Evolutionary conservation across 1,284 basidiomycete genomes (phyloP).

Genomic region (Rhodotorula sp.): DNA sequence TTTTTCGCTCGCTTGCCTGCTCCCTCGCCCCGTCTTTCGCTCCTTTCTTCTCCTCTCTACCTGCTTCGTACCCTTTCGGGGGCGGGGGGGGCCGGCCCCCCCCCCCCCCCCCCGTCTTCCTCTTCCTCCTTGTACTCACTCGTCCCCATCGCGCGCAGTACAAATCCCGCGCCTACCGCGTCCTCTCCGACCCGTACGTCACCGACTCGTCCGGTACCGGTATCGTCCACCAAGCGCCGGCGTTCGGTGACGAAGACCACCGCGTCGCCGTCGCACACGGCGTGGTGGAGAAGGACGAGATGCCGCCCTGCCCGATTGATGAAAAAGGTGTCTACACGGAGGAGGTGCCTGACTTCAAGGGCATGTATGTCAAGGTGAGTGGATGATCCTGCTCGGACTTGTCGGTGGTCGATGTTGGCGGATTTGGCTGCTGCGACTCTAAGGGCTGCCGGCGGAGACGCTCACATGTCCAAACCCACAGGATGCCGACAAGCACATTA

Average conservation of each 20-base stretch:
- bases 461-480: slow-evolving; percentile 45
- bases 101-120: not conserved
- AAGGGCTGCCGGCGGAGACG: no score
- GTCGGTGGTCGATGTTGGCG: not conserved
- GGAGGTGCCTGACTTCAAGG: slow-evolving; percentile 85
- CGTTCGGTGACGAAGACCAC: slow-evolving; percentile 98
- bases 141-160: slow-evolving; percentile 56
- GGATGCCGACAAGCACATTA: slow-evolving; percentile 92
- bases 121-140: slow-evolving; percentile 17
- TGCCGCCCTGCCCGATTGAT: slow-evolving; percentile 94
- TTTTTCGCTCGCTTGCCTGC: no score
- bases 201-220: slow-evolving; percentile 93
- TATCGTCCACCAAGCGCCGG: slow-evolving; percentile 98
- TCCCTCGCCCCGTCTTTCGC: no score
- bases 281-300: slow-evolving; percentile 76
- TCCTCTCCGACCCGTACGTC: slow-evolving; percentile 89
- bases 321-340: slow-evolving; percentile 83
- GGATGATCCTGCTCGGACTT: not conserved
- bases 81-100: no score
- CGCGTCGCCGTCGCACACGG: slow-evolving; percentile 83
- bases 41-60: no score
- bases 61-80: no score
- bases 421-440: no score
- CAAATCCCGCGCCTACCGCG: slow-evolving; percentile 86
- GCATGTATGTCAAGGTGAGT: slow-evolving; percentile 83